These are phyloP conservation scores for Populus trichocarpa DNA, from an alignment of 441 rosid species.

Conservation along the genomic window DNA sequence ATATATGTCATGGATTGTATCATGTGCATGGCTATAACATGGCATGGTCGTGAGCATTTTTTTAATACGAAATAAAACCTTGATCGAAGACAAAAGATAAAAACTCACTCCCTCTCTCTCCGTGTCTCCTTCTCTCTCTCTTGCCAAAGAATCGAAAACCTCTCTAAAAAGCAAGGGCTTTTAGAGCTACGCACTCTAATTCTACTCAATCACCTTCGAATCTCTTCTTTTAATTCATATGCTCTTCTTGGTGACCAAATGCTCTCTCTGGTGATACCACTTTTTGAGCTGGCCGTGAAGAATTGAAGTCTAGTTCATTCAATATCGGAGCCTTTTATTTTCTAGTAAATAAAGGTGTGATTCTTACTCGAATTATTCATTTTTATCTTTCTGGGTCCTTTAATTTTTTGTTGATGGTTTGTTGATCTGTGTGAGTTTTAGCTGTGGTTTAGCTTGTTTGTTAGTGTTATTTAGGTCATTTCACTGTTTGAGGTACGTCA, in stretches of 20 bases:
- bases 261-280: conserved; percentile 34
- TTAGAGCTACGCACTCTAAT: conserved; percentile 59
- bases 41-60: conserved; percentile 10
- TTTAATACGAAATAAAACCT: conserved; percentile 23
- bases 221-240: conserved; percentile 20
- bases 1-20: neutral
- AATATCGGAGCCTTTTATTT: conserved; percentile 20
- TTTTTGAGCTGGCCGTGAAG: conserved; percentile 46
- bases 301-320: conserved; percentile 31
- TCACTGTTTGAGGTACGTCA: conserved; percentile 59
- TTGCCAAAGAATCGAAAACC: too few species aligned
- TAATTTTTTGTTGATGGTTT: conserved; percentile 20
- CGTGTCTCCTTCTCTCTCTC: conserved; percentile 7
- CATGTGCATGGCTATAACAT: neutral
- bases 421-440: conserved; percentile 17
- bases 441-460: conserved; percentile 33
- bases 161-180: conserved; percentile 33
- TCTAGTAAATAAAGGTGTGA: conserved; percentile 38
- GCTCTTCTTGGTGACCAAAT: conserved; percentile 23
- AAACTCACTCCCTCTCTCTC: conserved; percentile 25
- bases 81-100: conserved; percentile 35
- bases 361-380: conserved; percentile 27
- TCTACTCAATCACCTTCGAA: conserved; percentile 32
- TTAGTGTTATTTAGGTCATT: conserved; percentile 43
- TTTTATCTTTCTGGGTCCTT: neutral